A percentile compares a stretch with the other conserved stretches of the same genome.
These are phyloP conservation scores for Turritis glabra DNA, from an alignment of 345 rosid genomes.

Conservation along the genomic window DNA sequence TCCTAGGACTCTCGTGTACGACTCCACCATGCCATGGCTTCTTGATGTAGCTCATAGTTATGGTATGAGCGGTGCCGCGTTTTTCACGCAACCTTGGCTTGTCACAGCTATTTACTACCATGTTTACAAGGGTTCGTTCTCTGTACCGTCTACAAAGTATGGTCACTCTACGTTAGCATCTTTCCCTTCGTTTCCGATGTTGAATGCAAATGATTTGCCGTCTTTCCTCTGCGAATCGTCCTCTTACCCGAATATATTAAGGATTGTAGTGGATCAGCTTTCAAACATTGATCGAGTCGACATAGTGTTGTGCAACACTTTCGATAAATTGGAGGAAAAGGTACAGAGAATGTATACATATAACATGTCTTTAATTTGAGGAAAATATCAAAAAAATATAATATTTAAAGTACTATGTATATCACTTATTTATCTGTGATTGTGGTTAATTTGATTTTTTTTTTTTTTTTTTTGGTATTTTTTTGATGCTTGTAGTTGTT, in stretches of 20 bases:
- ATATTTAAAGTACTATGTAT: too few relatives aligned
- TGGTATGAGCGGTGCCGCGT: conserved; percentile 41
- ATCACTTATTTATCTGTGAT: not conserved
- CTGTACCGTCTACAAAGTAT: conserved; percentile 32
- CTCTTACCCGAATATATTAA: conserved; percentile 22
- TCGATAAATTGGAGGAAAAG: conserved; percentile 47
- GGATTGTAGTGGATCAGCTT: conserved; percentile 32
- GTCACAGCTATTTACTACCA: conserved; percentile 47
- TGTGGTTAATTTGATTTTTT: not conserved
- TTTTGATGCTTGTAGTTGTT: conserved; percentile 30
- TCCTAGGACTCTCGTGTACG: conserved; percentile 44
- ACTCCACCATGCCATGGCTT: conserved; percentile 53
- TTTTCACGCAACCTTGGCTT: conserved; percentile 56
- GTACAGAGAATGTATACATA: conserved; percentile 13
- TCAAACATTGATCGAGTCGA: conserved; percentile 37
- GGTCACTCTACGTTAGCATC: conserved; percentile 31
- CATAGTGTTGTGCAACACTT: conserved; percentile 49
- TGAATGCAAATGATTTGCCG: conserved; percentile 46
- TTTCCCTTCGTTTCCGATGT: conserved; percentile 43
- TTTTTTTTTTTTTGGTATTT: not conserved
- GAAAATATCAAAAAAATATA: not conserved
- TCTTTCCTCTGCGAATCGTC: conserved; percentile 37
- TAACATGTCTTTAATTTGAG: not conserved
- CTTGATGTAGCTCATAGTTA: conserved; percentile 44
- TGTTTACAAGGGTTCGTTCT: conserved; percentile 26